Evolutionary conservation across 2,329 filamentous ascomycete genomes (phyloP), one percentile per base, ranked within the genome.

Genomic region (Diaporthe destruens): DNA sequence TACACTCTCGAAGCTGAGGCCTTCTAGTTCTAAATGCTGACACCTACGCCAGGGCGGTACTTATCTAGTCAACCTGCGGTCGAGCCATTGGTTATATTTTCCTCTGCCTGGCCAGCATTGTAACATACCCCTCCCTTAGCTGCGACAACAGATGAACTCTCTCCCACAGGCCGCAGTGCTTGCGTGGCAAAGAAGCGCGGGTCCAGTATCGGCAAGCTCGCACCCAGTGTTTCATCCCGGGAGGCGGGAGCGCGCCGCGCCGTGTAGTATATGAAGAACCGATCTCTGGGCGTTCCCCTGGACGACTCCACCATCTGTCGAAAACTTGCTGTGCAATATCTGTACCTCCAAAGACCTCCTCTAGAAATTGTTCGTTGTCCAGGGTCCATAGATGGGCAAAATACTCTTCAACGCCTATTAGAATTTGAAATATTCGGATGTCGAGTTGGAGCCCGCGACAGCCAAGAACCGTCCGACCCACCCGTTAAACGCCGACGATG

Each of bases 121-220:
- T 11, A 63, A 63, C 59, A 23, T 49, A 63, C 59, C 59, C 59
- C 59, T 63, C 59, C 18, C 42, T 47, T 63, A 18, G 25, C 11
- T 20, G 59, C 34, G 42, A 63, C 29, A 29, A 5, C 29, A 29
- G 5, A 29, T 29, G 25, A 34, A n/a, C 1, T 49, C 42, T 63
- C 57, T 34, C 42, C 25, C 23, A 42, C 42, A 63, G 18, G 42
- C 25, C 18, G 32, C 16, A 8, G 39, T 63, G 57, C 39, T 63
- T 49, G 16, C 32, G 57, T 63, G 39, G 57, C 32, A 63, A 39
- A 47, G 57, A 63, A 47, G 47, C 39, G 57, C 47, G 57, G 57
- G 32, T 20, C 18, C 39, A 63, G 1, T 47, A 9, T 25, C 57
- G 47, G 57, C 39, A 44, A 39, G 8, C 36, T 63, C 49, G 42